These are phyloP conservation scores for Dryas octopetala DNA, from an alignment of 306 rosid genomes.

Conservation along the genomic window DNA sequence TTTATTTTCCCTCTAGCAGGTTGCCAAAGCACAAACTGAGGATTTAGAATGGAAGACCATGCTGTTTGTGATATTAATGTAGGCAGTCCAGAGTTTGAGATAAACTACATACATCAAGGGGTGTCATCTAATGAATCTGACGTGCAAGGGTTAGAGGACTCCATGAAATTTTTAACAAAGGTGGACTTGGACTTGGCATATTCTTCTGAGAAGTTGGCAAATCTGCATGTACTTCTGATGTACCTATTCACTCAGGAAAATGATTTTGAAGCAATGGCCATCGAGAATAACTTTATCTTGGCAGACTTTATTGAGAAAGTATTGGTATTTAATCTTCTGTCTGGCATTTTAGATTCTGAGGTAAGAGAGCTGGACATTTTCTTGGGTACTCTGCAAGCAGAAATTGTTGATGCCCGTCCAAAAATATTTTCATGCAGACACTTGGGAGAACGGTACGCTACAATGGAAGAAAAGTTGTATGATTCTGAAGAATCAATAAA, in stretches of 20 bases:
- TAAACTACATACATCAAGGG: constrained; percentile 32
- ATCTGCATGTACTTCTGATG: constrained; percentile 66
- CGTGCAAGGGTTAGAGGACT: constrained; percentile 48
- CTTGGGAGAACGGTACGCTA: constrained; percentile 48
- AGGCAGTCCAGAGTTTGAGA: constrained; percentile 35
- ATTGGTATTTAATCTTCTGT: constrained; percentile 66
- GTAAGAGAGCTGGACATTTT: constrained; percentile 78
- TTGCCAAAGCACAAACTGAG: constrained; percentile 31
- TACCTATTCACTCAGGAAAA: constrained; percentile 65
- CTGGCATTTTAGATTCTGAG: constrained; percentile 76
- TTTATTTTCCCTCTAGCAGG: constrained; percentile 22
- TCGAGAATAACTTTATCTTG: constrained; percentile 37
- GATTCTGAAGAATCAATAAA: constrained; percentile 69
- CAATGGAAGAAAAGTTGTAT: constrained; percentile 63
- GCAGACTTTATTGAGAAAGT: constrained; percentile 54
- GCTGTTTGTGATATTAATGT: constrained; percentile 29
- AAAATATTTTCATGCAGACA: constrained; percentile 72
- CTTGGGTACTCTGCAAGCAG: constrained; percentile 69
- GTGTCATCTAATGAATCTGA: constrained; percentile 44
- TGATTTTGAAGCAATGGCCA: constrained; percentile 63
- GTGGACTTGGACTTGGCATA: constrained; percentile 78
- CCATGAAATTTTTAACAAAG: constrained; percentile 56
- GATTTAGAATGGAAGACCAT: constrained; percentile 48
- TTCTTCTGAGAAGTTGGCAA: constrained; percentile 78
- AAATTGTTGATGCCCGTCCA: constrained; percentile 60